phyloP scores from a whole-genome alignment of 2,329 filamentous ascomycete species.

The Thermoascus crustaceus region DNA sequence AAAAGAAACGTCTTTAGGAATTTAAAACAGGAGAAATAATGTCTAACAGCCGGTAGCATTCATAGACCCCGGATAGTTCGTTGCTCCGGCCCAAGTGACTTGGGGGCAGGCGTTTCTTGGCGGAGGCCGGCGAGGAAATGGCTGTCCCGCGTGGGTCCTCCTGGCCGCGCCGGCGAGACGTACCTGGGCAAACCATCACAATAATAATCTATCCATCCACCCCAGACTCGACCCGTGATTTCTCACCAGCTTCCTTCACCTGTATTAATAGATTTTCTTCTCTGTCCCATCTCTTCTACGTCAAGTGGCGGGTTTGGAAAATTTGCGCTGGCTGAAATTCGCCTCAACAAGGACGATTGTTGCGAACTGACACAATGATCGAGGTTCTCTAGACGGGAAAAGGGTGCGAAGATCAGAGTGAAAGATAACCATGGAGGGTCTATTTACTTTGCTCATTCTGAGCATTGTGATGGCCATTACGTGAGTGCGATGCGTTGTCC shows the following conservation, averaged over 20 bases:
- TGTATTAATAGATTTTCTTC: too few species aligned
- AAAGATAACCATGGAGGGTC: slow-evolving; percentile 51
- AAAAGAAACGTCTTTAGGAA: too few species aligned
- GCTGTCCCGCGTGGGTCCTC: background rate
- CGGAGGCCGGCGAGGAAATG: too few species aligned
- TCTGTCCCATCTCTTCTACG: slow-evolving; percentile 8
- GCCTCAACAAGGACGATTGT: background rate
- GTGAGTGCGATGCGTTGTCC: slow-evolving; percentile 34
- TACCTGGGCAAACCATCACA: too few species aligned
- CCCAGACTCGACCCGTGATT: background rate
- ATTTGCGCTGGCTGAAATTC: background rate
- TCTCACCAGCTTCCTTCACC: too few species aligned
- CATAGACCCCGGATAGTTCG: too few species aligned
- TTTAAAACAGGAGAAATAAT: too few species aligned
- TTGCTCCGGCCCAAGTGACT: too few species aligned
- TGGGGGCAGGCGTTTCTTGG: background rate
- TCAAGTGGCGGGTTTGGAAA: background rate
- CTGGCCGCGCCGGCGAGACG: too few species aligned
- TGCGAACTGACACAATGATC: slow-evolving; percentile 18
- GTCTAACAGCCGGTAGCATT: too few species aligned
- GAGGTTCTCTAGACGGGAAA: slow-evolving; percentile 18
- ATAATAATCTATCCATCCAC: too few species aligned
- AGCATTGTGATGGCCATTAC: slow-evolving; percentile 59
- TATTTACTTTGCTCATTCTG: slow-evolving; percentile 57
- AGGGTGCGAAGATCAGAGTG: slow-evolving; percentile 17